Evolutionary conservation across 192 early-diverging fungal genomes (phyloP), one percentile per base, ranked within the genome.

Genomic region (Backusella mclennaniae): DNA sequence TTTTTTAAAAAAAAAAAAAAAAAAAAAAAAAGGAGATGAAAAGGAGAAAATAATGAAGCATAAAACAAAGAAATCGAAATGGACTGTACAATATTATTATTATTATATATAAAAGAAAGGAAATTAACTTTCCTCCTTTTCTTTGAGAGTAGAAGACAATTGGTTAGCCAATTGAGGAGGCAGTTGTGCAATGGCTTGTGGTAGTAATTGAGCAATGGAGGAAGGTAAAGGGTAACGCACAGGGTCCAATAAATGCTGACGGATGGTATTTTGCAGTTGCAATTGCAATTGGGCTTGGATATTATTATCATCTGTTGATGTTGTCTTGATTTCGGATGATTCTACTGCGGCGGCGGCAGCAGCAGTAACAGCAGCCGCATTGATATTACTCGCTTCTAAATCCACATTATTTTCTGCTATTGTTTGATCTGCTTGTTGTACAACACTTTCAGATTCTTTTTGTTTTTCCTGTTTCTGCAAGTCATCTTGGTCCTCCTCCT

Each of bases 211-310:
- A 3, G 80, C 80, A 73, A 82, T 82, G 6, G 80, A 73, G 0
- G 80, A 52, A 3, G 80, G 80, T 15, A 82, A 42, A n/a, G 80
- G 80, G 56, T 82, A 71, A 2, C 73, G 73, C 33, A 82, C 63
- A 68, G 80, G 80, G 67, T 82, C 73, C 6, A 82, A 29, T 42
- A 82, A 73, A 53, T 82, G 80, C 31, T 82, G 80, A 2, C 80
- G 76, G 46, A 82, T 82, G 35, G 80, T 82, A 75, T 82, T 82
- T 59, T 82, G 80, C 17, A 82, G 53, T 59, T 82, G 80, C 29
- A 78, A 59, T 67, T 82, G 76, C n/a, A 82, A 35, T 59, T 82
- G 80, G 9, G 76, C 73, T 66, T 82, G 80, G 3, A 74, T 69
- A 39, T 39, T 39, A 39, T 39, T 3, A 39, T 39, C 5, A 39